Evolutionary conservation across 2,329 filamentous ascomycete genomes (phyloP), one percentile per base, ranked within the genome.

Genomic region (Fusarium circinatum): DNA sequence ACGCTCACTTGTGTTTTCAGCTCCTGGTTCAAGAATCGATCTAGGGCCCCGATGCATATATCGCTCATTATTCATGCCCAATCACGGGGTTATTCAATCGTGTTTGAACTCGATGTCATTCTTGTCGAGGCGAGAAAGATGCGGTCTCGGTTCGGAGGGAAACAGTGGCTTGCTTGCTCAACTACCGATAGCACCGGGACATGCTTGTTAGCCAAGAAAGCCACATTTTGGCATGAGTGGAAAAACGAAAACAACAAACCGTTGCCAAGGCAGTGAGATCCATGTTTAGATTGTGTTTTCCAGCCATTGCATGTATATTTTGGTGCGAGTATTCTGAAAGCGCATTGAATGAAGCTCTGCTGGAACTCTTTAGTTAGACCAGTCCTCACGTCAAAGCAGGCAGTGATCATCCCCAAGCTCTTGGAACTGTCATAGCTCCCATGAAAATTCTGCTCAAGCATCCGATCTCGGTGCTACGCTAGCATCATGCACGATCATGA

Each of bases 401-500:
- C 12, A 22, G 22, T 12, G 45, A 48, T 70, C 41, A 42, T 52
- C 32, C 26, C 36, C 48, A 47, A 47, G 32, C 32, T 55, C 32
- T 49, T 42, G 15, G 9, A 30, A 45, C n/a, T 42, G 68, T 55
- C 65, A 59, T 59, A 65, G 65, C 54, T 65, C 44, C 9, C 28
- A 22, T 49, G 54, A 65, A 73, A 65, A 62, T 26, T 66, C 41
- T 73, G 47, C 52, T 67, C 20, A 24, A 38, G 24, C 42, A 15
- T 30, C 65, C 70, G 70, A 73, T 74, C 70, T 73, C 70, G 66
- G 70, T 47, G 34, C 52, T 47, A 54, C 36, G 13, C 30, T 48
- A 39, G 38, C 42, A 69, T 59, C 28, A 70, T 70, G 55, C 59
- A 70, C 38, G 54, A 70, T 73, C 41, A 44, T 36, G 18, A 57